Evolutionary conservation across 2,329 filamentous ascomycete genomes (phyloP).

Genomic region (Leptosphaerulina australis): DNA sequence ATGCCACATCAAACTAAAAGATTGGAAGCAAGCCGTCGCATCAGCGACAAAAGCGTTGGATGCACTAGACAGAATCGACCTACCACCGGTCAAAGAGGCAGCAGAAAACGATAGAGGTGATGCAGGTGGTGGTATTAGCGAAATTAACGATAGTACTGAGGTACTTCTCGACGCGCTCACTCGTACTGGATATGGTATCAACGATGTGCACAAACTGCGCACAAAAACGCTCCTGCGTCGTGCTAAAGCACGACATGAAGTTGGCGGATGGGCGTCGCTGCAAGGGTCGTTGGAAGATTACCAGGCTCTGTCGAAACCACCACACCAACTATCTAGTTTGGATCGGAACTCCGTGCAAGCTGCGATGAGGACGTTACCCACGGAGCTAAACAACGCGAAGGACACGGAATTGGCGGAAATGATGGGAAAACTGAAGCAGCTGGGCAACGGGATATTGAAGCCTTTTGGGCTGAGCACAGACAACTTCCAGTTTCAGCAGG

Average conservation of each 20-base stretch:
- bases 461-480: constrained; percentile 94
- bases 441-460: constrained; percentile 90
- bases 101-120: constrained; percentile 56
- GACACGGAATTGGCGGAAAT: constrained; percentile 92
- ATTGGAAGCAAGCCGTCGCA: constrained; percentile 83
- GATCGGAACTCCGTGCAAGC: constrained; percentile 72
- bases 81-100: constrained; percentile 35
- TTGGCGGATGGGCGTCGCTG: constrained; percentile 79
- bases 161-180: constrained; percentile 41
- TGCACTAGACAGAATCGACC: constrained; percentile 68
- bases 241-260: constrained; percentile 72
- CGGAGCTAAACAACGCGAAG: constrained; percentile 75
- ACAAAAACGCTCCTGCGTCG: constrained; percentile 83
- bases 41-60: constrained; percentile 76
- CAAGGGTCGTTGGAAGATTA: constrained; percentile 84
- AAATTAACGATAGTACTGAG: constrained; percentile 58
- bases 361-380: constrained; percentile 70
- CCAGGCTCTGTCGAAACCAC: constrained; percentile 64
- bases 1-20: constrained; percentile 80
- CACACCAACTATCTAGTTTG: constrained; percentile 63
- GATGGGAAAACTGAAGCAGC: constrained; percentile 93
- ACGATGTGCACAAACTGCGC: constrained; percentile 76
- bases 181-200: constrained; percentile 40
- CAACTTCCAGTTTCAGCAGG: constrained; percentile 93
- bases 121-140: constrained; percentile 60